phyloP scores from a whole-genome alignment of 2,329 filamentous ascomycete species.

The Cryoendolithus antarcticus region DNA sequence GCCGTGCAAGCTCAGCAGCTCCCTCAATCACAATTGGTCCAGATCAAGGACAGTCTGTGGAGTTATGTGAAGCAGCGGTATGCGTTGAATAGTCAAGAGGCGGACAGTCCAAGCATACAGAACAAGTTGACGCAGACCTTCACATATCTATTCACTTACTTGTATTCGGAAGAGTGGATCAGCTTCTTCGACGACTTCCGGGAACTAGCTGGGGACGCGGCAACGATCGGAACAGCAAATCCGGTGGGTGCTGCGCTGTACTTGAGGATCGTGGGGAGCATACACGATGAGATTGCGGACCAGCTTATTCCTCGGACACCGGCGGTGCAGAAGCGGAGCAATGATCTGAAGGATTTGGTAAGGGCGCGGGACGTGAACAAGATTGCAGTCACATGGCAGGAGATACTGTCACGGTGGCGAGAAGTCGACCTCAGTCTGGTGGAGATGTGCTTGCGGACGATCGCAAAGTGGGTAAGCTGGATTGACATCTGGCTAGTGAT shows the following conservation, averaged over 20 bases:
- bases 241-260: conserved; percentile 69
- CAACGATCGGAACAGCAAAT: conserved; percentile 48
- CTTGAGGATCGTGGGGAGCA: conserved; percentile 72
- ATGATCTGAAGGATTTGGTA: conserved; percentile 80
- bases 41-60: conserved; percentile 70
- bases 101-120: conserved; percentile 68
- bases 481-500: conserved; percentile 92
- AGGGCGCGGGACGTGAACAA: conserved; percentile 78
- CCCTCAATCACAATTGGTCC: conserved; percentile 57
- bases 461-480: conserved; percentile 98
- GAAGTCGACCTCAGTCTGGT: conserved; percentile 57
- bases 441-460: conserved; percentile 79
- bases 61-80: conserved; percentile 71
- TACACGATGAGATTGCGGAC: conserved; percentile 97
- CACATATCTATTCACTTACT: conserved; percentile 79
- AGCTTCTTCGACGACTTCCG: conserved; percentile 86
- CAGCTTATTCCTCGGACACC: conserved; percentile 68
- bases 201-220: conserved; percentile 55
- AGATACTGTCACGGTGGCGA: conserved; percentile 69
- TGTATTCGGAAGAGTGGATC: conserved; percentile 80
- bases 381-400: conserved; percentile 81
- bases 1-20: conserved; percentile 71
- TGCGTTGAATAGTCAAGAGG: conserved; percentile 38
- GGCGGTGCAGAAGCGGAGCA: conserved; percentile 73
- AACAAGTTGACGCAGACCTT: conserved; percentile 96